Evolutionary conservation across 192 early-diverging fungal species (phyloP), one percentile per base, ranked within the genome.

Genomic region (Rhizophagus clarus): DNA sequence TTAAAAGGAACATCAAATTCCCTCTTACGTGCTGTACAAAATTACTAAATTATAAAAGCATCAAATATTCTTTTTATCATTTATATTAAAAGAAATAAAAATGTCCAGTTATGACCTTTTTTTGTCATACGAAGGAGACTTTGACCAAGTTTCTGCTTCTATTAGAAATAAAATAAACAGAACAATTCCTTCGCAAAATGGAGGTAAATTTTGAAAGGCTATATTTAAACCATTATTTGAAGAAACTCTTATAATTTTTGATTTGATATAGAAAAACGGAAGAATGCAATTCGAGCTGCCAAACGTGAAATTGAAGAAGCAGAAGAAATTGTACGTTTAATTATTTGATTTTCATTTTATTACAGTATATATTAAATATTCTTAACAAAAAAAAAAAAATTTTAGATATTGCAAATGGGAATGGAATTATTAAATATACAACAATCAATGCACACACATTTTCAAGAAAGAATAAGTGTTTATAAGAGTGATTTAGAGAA

Each of bases 291-390:
- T 60, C 94, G 93, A 71, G 92, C 94, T 17, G 86, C 91, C 29
- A 91, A 95, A 80, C 87, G 95, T 77, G 95, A 97, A 82, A 84
- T 97, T 31, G 94, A 95, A 37, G 97, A 98, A 81, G 94, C 93
- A 6, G 92, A 93, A 78, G 97, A 97, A 79, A 95, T 99, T 74
- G 94, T 96, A 90, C 49, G 85, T 76, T 51, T 12, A 31, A 49
- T 7, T 61, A 29, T 14, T 40, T 40, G 17, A 47, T 63, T 29
- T 37, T n/a, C n/a, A n/a, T n/a, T n/a, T n/a, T n/a, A n/a, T n/a
- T n/a, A n/a, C n/a, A n/a, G n/a, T n/a, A n/a, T n/a, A n/a, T n/a
- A 60, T 64, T 31, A 3, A 32, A 64, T 32, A 31, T 70, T 51
- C 74, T 72, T 40, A 5, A 40, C 37, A n/a, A n/a, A n/a, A n/a